Conservation (phyloP, 148 eudicot genomes). For the Rhododendron griersonianum region DNA sequence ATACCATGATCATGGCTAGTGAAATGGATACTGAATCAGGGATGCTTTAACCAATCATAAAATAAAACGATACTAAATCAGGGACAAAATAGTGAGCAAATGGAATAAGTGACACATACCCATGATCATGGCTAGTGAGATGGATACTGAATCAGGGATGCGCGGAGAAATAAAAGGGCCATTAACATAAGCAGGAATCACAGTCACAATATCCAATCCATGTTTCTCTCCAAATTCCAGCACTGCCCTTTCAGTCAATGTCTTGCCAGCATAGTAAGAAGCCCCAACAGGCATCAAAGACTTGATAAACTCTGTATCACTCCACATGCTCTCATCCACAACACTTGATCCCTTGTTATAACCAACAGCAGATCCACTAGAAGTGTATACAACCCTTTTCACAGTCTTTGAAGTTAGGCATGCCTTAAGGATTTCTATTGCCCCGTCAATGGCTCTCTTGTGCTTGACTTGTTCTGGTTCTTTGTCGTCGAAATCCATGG, state of each 20-base stretch:
- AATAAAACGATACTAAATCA: neutral
- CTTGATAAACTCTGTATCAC: conserved; percentile 22
- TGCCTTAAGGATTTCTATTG: conserved; percentile 12
- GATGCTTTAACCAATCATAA: neutral
- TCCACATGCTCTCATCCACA: conserved; percentile 34
- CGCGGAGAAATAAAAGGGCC: conserved; percentile 36
- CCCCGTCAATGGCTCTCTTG: conserved; percentile 20
- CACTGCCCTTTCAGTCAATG: conserved; percentile 36
- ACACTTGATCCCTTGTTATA: neutral
- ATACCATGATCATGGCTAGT: conserved; percentile 27
- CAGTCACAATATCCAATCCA: conserved; percentile 31
- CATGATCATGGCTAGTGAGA: conserved; percentile 23
- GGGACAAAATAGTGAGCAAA: neutral
- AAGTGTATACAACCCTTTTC: conserved; percentile 41
- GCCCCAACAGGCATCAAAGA: neutral
- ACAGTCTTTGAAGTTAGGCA: conserved; percentile 37
- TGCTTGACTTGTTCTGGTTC: conserved; percentile 26
- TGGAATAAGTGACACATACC: conserved; percentile 17
- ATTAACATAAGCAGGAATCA: conserved; percentile 24
- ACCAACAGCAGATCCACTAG: conserved; percentile 25
- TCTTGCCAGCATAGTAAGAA: conserved; percentile 32
- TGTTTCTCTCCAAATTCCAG: conserved; percentile 28
- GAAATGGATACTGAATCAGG: conserved; percentile 23
- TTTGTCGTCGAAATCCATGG: conserved; percentile 20
- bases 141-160: conserved; percentile 25